Evolutionary conservation across 495 filamentous ascomycete genomes (phyloP).

Genomic region (Talaromyces wortmannii): DNA sequence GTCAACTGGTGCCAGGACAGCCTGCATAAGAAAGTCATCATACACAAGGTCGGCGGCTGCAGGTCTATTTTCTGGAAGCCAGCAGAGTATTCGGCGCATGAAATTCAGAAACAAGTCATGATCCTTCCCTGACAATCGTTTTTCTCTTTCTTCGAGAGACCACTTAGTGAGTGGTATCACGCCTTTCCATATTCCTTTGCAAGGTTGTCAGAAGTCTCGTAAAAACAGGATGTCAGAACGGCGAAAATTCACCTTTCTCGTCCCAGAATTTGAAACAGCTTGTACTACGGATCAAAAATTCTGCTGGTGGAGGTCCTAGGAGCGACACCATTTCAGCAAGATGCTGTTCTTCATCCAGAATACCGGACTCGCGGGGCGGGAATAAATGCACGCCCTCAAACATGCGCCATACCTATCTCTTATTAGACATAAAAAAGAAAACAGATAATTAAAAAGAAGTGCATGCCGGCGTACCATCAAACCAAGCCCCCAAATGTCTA

Average conservation of each 20-base stretch:
- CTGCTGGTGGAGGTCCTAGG: constrained; percentile 21
- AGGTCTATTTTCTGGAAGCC: constrained; percentile 29
- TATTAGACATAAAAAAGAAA: no score
- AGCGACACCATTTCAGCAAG: constrained; percentile 26
- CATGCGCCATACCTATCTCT: no score
- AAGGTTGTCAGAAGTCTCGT: background rate
- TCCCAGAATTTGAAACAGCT: constrained; percentile 21
- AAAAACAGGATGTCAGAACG: background rate
- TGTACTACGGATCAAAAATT: constrained; percentile 19
- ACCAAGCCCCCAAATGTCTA: constrained; percentile 38
- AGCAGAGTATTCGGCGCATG: constrained; percentile 29
- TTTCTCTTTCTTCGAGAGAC: constrained; percentile 13
- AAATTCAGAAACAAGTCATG: constrained; percentile 28
- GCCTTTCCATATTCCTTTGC: constrained; percentile 24
- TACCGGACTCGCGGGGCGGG: background rate
- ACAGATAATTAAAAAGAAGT: no score
- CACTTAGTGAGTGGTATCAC: constrained; percentile 21
- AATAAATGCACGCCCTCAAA: no score
- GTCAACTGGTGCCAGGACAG: background rate
- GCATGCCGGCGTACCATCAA: constrained; percentile 28
- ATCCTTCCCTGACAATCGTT: constrained; percentile 13
- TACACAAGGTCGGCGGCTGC: constrained; percentile 28
- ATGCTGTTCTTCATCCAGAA: constrained; percentile 17
- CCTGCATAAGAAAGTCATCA: constrained; percentile 25
- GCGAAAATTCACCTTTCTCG: constrained; percentile 12